These are phyloP conservation scores for Rubia occidens DNA, from an alignment of 305 asterid species.

Conservation along the genomic window DNA sequence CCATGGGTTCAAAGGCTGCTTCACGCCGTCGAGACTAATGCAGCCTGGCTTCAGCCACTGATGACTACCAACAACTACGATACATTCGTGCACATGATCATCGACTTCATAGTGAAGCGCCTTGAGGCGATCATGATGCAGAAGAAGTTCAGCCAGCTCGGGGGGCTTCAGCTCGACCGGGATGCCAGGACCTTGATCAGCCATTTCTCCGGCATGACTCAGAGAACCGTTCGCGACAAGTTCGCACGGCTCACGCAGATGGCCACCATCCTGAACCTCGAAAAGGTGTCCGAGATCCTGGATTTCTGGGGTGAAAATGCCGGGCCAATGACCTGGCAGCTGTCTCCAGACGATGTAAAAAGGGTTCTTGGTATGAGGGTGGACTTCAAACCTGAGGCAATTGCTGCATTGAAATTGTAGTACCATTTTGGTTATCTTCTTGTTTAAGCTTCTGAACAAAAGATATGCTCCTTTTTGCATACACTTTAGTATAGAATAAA, in stretches of 20 bases:
- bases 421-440: not conserved
- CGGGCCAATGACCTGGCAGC: conserved; percentile 94
- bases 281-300: conserved; percentile 82
- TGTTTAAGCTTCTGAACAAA: not conserved
- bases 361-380: conserved; percentile 76
- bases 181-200: conserved; percentile 75
- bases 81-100: conserved; percentile 54
- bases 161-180: conserved; percentile 92
- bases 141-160: conserved; percentile 83
- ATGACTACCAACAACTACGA: conserved; percentile 81
- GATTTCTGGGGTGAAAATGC: conserved; percentile 98
- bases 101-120: conserved; percentile 80
- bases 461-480: too few species aligned
- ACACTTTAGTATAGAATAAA: too few species aligned
- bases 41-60: conserved; percentile 73
- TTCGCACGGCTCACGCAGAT: conserved; percentile 84
- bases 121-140: conserved; percentile 94
- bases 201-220: conserved; percentile 80
- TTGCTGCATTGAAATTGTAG: conserved; percentile 73
- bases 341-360: conserved; percentile 91
- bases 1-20: conserved; percentile 96
- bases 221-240: conserved; percentile 84
- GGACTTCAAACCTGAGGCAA: conserved; percentile 83
- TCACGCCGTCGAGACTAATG: conserved; percentile 65
- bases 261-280: conserved; percentile 87